Evolutionary conservation across 2,329 filamentous ascomycete genomes (phyloP), one percentile per base, ranked within the genome.

Genomic region (Fusarium clavum): DNA sequence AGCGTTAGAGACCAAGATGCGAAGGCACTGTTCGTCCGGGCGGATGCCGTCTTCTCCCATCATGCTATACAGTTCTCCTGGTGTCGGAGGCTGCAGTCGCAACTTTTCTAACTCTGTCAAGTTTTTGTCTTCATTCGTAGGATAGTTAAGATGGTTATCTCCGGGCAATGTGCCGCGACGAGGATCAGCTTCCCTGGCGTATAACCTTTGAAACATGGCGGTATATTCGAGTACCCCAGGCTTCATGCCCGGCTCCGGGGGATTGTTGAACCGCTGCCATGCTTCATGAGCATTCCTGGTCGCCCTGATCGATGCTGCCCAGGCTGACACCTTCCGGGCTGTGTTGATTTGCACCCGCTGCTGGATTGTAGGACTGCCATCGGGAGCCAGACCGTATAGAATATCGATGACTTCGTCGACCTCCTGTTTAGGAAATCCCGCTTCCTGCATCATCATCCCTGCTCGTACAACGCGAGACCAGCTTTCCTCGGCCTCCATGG

Each of bases 21-120:
- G 79, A 10, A 93, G 82, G 27, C 85, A 87, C 43, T 80, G 77
- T 2, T 82, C 83, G 6, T 79, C 75, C 0, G 89, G 87, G 9
- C 76, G 78, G 22, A 91, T 75, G 2, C 84, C 83, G 3, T 82
- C 80, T 3, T 74, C 75, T 14, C 80, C 75, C 88, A 94, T 92
- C 44, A 84, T 81, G 13, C 82, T 75, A 62, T 91, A 91, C 6
- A 94, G 81, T 53, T 86, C 82, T 7, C 83, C 79, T 13, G 89
- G 79, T 2, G 82, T 84, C 4, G 92, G 92, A 2, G 91, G 88
- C 16, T 83, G 81, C 45, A 89, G 80, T n/a, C 88, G 84, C 41
- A 88, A 85, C 69, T 87, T 88, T 61, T 92, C 91, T 57, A 90
- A 87, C n/a, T 90, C 85, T 62, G 84, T 91, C 73, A 84, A 85